phyloP scores from a whole-genome alignment of 2,329 filamentous ascomycete genomes.

The Myrmaecium sp. region DNA sequence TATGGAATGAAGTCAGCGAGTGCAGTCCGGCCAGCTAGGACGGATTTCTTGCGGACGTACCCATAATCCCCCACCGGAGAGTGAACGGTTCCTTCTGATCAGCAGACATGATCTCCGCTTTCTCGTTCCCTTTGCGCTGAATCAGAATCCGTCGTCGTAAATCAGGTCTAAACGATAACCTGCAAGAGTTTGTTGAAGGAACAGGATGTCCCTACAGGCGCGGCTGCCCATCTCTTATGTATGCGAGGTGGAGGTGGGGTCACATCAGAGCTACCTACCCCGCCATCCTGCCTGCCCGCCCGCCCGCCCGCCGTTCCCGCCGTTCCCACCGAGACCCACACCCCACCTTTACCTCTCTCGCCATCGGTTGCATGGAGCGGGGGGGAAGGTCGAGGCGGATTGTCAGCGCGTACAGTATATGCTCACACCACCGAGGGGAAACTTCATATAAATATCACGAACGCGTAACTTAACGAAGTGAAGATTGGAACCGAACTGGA shows the following conservation, averaged over 20 bases:
- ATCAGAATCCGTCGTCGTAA: not conserved
- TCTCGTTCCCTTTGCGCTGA: not conserved
- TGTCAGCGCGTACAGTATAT: no score
- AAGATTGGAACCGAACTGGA: no score
- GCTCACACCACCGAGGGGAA: no score
- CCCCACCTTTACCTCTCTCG: no score
- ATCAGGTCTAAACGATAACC: slow-evolving; percentile 1
- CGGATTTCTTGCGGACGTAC: slow-evolving; percentile 3
- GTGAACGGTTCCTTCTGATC: slow-evolving; percentile 10
- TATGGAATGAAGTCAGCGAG: slow-evolving; percentile 3
- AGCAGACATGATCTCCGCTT: slow-evolving; percentile 6
- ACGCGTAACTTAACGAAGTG: no score
- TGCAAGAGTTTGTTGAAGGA: not conserved
- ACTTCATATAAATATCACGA: no score
- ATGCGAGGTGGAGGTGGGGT: not conserved
- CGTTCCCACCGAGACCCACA: no score
- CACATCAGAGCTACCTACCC: not conserved
- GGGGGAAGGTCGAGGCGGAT: no score
- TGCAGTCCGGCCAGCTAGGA: not conserved
- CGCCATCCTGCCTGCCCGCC: no score
- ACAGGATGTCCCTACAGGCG: not conserved
- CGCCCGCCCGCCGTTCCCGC: no score
- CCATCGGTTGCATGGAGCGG: no score
- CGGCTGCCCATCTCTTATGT: not conserved
- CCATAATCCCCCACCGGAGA: slow-evolving; percentile 12